Percentiles rank a stretch among this genome's conserved stretches.
Conservation (phyloP, 2,329 filamentous ascomycete genomes). For the Fusarium longipes region DNA sequence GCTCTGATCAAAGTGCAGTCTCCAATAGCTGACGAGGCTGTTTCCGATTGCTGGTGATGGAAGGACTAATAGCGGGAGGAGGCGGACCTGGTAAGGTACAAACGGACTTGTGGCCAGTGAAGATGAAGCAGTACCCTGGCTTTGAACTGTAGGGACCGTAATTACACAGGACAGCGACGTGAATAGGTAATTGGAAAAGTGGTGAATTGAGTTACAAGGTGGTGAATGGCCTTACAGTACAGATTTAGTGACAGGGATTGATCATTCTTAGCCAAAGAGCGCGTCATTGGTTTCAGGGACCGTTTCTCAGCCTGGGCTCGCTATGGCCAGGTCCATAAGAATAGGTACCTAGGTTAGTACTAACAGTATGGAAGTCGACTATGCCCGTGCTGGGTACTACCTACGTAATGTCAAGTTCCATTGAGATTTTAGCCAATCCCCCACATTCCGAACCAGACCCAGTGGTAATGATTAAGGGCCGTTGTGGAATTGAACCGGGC, state of each 20-base stretch:
- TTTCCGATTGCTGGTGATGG: conserved; percentile 37
- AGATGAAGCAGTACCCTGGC: conserved; percentile 4
- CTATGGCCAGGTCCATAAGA: no score
- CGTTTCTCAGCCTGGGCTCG: conserved; percentile 36
- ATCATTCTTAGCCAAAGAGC: conserved; percentile 30
- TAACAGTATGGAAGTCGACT: no score
- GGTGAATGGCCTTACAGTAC: not conserved
- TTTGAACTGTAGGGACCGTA: not conserved
- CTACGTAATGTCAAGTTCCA: not conserved
- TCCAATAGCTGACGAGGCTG: conserved; percentile 13
- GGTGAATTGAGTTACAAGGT: conserved; percentile 8
- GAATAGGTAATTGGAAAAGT: conserved; percentile 7
- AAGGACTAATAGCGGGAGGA: conserved; percentile 28
- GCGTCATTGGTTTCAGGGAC: conserved; percentile 41
- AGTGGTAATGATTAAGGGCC: conserved; percentile 14
- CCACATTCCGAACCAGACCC: conserved; percentile 34
- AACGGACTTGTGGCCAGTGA: not conserved
- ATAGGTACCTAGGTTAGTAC: no score
- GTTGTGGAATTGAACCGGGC: not conserved
- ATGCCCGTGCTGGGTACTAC: no score
- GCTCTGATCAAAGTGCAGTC: not conserved
- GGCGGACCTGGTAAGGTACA: not conserved
- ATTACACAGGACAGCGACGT: conserved; percentile 12
- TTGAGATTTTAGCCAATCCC: conserved; percentile 5
- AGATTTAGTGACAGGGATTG: conserved; percentile 21